These are phyloP conservation scores for Magnusiomyces ingens DNA, from an alignment of 1,139 yeast species.

Conservation along the genomic window DNA sequence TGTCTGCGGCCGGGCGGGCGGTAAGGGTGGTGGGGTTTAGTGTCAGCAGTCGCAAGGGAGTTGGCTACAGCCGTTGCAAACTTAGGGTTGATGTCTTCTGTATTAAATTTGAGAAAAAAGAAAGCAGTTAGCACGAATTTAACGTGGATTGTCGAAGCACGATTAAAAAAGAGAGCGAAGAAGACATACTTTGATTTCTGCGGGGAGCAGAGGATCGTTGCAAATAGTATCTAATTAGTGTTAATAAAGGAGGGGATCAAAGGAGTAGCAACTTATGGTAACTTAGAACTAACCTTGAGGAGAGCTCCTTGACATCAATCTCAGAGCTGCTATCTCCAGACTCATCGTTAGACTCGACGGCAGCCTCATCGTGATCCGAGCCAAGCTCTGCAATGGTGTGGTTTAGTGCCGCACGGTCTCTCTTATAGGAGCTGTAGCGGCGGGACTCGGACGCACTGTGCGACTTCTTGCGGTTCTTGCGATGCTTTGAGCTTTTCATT, in stretches of 20 bases:
- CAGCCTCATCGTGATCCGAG: conserved; percentile 2
- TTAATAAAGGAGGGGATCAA: not conserved
- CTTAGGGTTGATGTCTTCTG: conserved; percentile 2
- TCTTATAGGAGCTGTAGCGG: not conserved
- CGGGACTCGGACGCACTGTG: conserved; percentile 1
- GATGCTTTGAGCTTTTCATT: not conserved
- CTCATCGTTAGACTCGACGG: conserved; percentile 3
- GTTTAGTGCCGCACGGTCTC: not conserved
- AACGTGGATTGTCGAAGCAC: no score
- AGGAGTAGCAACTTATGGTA: not conserved
- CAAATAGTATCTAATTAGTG: not conserved
- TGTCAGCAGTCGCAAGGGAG: conserved; percentile 1
- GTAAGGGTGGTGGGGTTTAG: not conserved
- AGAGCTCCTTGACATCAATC: not conserved
- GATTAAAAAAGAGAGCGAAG: not conserved
- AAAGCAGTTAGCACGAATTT: not conserved
- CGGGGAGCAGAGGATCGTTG: not conserved
- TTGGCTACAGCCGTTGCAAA: conserved; percentile 3
- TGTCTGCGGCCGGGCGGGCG: conserved; percentile 4
- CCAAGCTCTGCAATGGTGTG: not conserved
- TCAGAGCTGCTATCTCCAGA: conserved; percentile 4
- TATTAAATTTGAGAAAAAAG: not conserved
- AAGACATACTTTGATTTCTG: not conserved
- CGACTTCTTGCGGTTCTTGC: conserved; percentile 1
- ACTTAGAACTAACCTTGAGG: not conserved